Percentiles rank a stretch among this genome's conserved stretches.
Evolutionary conservation across 768 basidiomycete species (phyloP).

Genomic region (Mycena galopus): DNA sequence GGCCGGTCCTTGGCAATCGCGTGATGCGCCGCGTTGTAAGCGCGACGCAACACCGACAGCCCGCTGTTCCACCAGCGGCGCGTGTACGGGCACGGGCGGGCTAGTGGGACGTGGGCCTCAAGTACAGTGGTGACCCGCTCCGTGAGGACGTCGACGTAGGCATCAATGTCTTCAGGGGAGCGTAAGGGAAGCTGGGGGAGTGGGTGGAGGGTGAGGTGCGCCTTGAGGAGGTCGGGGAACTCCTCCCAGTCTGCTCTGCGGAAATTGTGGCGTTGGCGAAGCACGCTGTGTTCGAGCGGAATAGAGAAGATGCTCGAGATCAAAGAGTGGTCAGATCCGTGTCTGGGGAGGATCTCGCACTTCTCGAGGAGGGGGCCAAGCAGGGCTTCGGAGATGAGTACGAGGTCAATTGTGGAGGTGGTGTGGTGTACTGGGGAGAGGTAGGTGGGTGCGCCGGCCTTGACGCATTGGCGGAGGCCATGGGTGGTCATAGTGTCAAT

Average conservation of each 20-base stretch:
- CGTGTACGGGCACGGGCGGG: neutral
- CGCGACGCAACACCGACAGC: neutral
- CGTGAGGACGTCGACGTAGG: neutral
- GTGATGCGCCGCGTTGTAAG: conserved; percentile 1
- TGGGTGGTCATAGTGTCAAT: neutral
- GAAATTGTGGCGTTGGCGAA: conserved; percentile 4
- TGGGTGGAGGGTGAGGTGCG: neutral
- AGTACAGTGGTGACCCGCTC: neutral
- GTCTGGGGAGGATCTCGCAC: neutral
- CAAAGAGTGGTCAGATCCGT: neutral
- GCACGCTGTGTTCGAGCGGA: neutral
- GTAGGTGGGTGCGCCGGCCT: conserved; percentile 1
- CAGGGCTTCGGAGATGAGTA: neutral
- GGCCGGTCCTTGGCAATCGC: neutral
- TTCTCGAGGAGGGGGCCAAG: neutral
- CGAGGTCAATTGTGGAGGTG: conserved; percentile 4
- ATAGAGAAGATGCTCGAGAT: neutral
- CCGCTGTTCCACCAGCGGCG: conserved; percentile 1
- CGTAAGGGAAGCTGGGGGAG: conserved; percentile 1
- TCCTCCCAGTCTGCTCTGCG: conserved; percentile 2
- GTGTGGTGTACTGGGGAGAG: conserved; percentile 8
- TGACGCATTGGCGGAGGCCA: conserved; percentile 1
- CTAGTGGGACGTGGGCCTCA: too few species aligned
- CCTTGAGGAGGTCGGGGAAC: neutral
- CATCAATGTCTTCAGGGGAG: neutral